Percentiles rank a stretch among this genome's conserved stretches.
Conservation (phyloP, 2,329 filamentous ascomycete species). For the Talaromyces sp. region DNA sequence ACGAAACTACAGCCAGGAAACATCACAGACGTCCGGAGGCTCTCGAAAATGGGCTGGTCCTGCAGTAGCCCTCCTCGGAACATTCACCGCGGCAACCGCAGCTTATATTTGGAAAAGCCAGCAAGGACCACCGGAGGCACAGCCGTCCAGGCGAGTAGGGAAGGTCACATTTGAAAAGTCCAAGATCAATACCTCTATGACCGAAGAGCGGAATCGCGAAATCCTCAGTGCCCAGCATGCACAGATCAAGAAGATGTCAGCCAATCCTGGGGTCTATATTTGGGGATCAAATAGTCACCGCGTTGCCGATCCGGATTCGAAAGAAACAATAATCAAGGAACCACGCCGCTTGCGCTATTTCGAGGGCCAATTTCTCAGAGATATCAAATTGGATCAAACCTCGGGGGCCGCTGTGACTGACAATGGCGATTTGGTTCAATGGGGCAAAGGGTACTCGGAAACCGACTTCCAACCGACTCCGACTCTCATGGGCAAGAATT, state of each 20-base stretch:
- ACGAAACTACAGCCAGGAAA: constrained; percentile 31
- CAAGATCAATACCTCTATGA: constrained; percentile 50
- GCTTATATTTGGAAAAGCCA: constrained; percentile 29
- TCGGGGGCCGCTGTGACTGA: constrained; percentile 87
- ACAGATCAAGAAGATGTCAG: constrained; percentile 78
- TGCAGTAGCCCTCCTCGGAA: constrained; percentile 30
- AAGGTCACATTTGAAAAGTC: constrained; percentile 66
- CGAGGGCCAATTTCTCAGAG: constrained; percentile 76
- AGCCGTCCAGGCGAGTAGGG: constrained; percentile 18
- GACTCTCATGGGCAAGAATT: constrained; percentile 77
- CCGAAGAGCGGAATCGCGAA: constrained; percentile 70
- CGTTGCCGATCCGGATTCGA: constrained; percentile 80
- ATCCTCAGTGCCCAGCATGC: constrained; percentile 79
- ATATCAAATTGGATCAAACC: constrained; percentile 76
- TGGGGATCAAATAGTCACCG: constrained; percentile 87
- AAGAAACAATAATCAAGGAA: constrained; percentile 73
- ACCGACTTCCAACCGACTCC: constrained; percentile 60
- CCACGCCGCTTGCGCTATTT: constrained; percentile 78
- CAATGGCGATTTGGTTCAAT: constrained; percentile 84
- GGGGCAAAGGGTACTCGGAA: constrained; percentile 74
- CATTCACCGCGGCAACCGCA: constrained; percentile 31
- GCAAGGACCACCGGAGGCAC: constrained; percentile 22
- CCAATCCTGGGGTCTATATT: constrained; percentile 82
- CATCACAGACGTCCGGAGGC: constrained; percentile 18
- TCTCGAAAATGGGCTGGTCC: constrained; percentile 30